These are phyloP conservation scores for Chenopodium album DNA, from an alignment of 148 eudicot genomes.

Conservation along the genomic window DNA sequence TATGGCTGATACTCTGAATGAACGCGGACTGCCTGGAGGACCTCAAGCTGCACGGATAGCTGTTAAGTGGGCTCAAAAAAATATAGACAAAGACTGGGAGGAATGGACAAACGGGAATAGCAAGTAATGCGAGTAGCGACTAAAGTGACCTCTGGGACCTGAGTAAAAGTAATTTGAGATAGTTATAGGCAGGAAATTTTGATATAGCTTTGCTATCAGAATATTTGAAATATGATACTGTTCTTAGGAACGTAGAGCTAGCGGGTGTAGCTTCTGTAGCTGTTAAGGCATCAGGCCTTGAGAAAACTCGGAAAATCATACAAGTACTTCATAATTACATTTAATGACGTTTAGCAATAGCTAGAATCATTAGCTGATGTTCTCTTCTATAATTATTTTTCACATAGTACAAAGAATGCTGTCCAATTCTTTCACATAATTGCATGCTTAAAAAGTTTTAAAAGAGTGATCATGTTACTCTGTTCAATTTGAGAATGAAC, in stretches of 20 bases:
- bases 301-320: background rate
- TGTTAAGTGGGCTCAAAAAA: conserved; percentile 44
- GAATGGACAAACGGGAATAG: conserved; percentile 47
- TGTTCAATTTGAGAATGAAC: background rate
- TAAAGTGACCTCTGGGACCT: background rate
- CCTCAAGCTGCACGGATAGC: conserved; percentile 86
- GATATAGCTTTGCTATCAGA: conserved; percentile 1
- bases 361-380: background rate
- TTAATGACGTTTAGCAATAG: background rate
- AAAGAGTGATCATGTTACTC: background rate
- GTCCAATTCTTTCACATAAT: background rate
- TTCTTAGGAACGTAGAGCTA: background rate
- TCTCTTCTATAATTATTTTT: background rate
- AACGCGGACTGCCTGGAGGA: conserved; percentile 74
- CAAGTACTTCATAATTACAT: no score
- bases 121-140: conserved; percentile 1
- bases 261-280: no score
- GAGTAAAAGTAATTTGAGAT: background rate
- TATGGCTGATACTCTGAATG: conserved; percentile 81
- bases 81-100: conserved; percentile 82
- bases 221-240: background rate
- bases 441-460: background rate
- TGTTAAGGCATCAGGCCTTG: background rate
- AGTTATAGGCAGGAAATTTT: conserved; percentile 6
- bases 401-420: background rate